Percentiles rank a stretch among this genome's conserved stretches.
Conservation (phyloP, 257 asterid species). For the Rubia yunnanensis region DNA sequence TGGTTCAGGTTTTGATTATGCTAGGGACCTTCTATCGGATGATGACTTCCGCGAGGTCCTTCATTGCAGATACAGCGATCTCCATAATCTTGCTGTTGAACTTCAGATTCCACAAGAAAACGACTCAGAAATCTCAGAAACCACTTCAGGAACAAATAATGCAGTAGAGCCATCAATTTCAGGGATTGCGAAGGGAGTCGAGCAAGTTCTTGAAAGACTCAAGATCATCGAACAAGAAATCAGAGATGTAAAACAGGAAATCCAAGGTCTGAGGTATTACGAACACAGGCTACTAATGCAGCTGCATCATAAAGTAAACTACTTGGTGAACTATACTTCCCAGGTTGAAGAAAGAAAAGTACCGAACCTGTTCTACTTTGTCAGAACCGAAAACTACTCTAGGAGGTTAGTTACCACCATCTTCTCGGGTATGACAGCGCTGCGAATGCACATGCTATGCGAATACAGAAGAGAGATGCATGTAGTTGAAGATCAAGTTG, state of each 20-base stretch:
- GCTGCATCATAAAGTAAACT: constrained; percentile 62
- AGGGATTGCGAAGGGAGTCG: constrained; percentile 86
- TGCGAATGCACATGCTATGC: constrained; percentile 70
- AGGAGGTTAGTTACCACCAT: constrained; percentile 66
- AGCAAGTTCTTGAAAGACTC: constrained; percentile 60
- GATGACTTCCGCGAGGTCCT: constrained; percentile 89
- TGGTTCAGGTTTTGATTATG: constrained; percentile 57
- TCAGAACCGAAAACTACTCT: constrained; percentile 61
- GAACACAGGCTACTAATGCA: constrained; percentile 67
- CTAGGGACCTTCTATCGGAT: constrained; percentile 72
- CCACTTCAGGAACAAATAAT: constrained; percentile 33
- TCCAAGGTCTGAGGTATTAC: constrained; percentile 76
- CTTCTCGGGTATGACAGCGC: constrained; percentile 68
- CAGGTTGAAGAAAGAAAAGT: constrained; percentile 72
- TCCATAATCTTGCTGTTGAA: constrained; percentile 73
- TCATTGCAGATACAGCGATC: constrained; percentile 64
- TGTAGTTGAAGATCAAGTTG: constrained; percentile 73
- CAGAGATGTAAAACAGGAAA: constrained; percentile 73
- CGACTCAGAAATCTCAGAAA: constrained; percentile 21
- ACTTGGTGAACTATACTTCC: constrained; percentile 57
- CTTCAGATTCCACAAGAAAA: constrained; percentile 62
- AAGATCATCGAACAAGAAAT: constrained; percentile 85
- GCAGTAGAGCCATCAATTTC: constrained; percentile 58
- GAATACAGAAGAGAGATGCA: constrained; percentile 75
- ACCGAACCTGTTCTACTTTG: constrained; percentile 76